A percentile compares a stretch with the other conserved stretches of the same genome.
Conservation (phyloP, 129 eudicot genomes). For the Chrysanthemum makinoi region DNA sequence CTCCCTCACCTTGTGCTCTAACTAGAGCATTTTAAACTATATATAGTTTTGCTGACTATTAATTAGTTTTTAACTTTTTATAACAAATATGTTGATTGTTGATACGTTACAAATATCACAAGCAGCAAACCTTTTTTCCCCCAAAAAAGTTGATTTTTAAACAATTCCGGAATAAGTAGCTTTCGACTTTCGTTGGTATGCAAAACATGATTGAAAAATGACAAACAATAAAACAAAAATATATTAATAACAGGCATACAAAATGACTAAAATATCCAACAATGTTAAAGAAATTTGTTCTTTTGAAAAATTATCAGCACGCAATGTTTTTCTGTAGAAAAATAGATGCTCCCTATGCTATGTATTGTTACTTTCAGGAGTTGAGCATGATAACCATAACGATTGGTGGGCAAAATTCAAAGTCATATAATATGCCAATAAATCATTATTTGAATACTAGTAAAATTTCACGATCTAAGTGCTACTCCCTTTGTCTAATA, state of each 20-base stretch:
- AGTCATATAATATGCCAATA: background rate
- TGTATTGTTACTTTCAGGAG: background rate
- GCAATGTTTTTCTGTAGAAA: background rate
- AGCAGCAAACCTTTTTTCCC: too few relatives aligned
- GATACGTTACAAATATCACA: background rate
- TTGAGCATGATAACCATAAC: background rate
- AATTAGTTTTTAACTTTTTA: too few relatives aligned
- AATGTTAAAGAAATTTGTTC: background rate
- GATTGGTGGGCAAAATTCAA: background rate
- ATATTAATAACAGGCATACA: background rate
- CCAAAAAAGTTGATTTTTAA: background rate
- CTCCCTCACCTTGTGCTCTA: too few relatives aligned
- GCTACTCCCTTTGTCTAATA: background rate
- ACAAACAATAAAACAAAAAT: slow-evolving; percentile 9
- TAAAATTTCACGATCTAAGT: background rate
- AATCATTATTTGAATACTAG: background rate
- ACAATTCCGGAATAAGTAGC: background rate
- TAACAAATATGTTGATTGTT: background rate
- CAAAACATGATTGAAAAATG: slow-evolving; percentile 4
- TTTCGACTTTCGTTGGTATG: slow-evolving; percentile 8
- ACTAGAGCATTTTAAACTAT: too few relatives aligned
- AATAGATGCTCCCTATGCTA: background rate
- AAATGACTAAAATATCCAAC: background rate
- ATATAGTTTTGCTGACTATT: too few relatives aligned
- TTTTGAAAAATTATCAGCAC: background rate